Evolutionary conservation across 805 yeast genomes (phyloP).

Genomic region (Suhomyces xylopsoci): DNA sequence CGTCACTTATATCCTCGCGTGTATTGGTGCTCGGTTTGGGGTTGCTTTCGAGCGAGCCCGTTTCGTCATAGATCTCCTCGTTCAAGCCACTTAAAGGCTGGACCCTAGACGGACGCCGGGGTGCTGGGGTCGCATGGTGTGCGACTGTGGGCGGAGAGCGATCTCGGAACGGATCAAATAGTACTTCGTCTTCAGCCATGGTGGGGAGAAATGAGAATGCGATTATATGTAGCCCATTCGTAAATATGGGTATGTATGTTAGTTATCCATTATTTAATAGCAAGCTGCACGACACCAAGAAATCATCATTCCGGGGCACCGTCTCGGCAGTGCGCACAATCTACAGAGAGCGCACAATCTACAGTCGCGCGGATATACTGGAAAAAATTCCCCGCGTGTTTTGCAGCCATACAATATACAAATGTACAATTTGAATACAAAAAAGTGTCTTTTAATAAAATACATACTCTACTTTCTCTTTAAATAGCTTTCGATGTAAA

Average conservation of each 20-base stretch:
- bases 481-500: conserved; percentile 58
- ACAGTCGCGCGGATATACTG: neutral
- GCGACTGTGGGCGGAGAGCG: neutral
- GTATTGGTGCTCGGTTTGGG: neutral
- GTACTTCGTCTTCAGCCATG: conserved; percentile 1
- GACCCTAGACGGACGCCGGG: neutral
- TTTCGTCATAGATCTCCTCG: neutral
- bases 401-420: too few relatives aligned
- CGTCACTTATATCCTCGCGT: conserved; percentile 1
- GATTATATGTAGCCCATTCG: neutral
- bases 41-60: conserved; percentile 2
- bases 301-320: neutral
- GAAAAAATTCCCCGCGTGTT: neutral
- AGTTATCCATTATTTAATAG: neutral
- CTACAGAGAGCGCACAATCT: neutral
- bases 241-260: neutral
- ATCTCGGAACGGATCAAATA: neutral
- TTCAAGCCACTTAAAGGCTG: neutral
- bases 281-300: neutral
- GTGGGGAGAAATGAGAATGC: neutral
- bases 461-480: conserved; percentile 15
- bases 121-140: neutral
- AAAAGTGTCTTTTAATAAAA: too few relatives aligned
- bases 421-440: too few relatives aligned
- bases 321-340: neutral